These are phyloP conservation scores for Sporothrix protearum DNA, from an alignment of 2,329 filamentous ascomycete species.

Conservation along the genomic window DNA sequence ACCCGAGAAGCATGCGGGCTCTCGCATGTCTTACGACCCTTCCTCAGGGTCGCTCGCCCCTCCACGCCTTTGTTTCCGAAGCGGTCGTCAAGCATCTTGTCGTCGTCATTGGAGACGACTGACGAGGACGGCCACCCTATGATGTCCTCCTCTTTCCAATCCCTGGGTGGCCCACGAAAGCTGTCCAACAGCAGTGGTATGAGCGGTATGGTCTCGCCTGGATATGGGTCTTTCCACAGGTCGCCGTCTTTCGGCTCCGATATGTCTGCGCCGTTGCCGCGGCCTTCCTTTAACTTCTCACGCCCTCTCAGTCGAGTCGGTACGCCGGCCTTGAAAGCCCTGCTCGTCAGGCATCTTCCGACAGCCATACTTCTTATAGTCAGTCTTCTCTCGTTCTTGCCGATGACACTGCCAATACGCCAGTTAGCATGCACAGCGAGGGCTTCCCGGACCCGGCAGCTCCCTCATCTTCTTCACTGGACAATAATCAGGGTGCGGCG, in stretches of 20 bases:
- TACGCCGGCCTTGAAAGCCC: slow-evolving; percentile 57
- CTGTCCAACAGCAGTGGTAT: slow-evolving; percentile 66
- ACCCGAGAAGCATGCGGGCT: slow-evolving; percentile 42
- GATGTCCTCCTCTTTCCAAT: slow-evolving; percentile 53
- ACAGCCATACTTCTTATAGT: slow-evolving; percentile 58
- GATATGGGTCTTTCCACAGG: slow-evolving; percentile 59
- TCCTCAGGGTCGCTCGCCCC: slow-evolving; percentile 46
- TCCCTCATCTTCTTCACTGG: slow-evolving; percentile 37
- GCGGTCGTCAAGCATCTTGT: slow-evolving; percentile 58
- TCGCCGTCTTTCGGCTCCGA: slow-evolving; percentile 86
- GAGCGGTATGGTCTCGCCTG: slow-evolving; percentile 58
- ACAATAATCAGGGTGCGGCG: slow-evolving; percentile 49
- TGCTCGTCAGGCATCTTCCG: slow-evolving; percentile 60
- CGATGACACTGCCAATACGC: slow-evolving; percentile 65
- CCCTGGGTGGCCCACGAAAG: slow-evolving; percentile 66
- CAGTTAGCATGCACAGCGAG: slow-evolving; percentile 69
- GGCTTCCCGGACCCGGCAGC: slow-evolving; percentile 54
- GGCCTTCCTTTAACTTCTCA: slow-evolving; percentile 89
- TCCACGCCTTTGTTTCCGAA: slow-evolving; percentile 49
- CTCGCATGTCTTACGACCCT: slow-evolving; percentile 49
- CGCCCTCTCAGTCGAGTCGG: slow-evolving; percentile 76
- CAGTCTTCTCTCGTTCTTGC: slow-evolving; percentile 61
- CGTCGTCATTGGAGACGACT: slow-evolving; percentile 61
- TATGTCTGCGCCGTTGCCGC: slow-evolving; percentile 63
- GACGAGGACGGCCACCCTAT: slow-evolving; percentile 64